Evolutionary conservation across 2,329 filamentous ascomycete genomes (phyloP), one percentile per base, ranked within the genome.

Genomic region (Cyanodermella asteris): DNA sequence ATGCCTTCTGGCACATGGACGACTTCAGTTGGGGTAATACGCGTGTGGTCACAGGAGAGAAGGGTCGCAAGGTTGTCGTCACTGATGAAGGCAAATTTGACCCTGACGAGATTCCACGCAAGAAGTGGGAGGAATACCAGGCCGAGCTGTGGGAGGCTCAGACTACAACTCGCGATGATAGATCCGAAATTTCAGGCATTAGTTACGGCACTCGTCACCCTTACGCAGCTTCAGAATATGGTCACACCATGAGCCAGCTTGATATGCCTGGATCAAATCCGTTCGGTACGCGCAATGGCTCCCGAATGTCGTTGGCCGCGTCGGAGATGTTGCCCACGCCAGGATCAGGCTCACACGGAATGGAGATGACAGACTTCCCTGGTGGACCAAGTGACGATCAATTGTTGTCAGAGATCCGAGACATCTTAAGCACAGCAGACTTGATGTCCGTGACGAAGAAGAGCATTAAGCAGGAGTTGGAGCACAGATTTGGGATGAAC

Each of bases 11-110:
- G 87, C 67, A 93, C 55, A 94, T 94, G 87, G 87, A 97, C 49
- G 87, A 97, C 53, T 97, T 97, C 65, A 77, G 75, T 40, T 97
- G 87, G 87, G 87, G 87, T 52, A 97, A 93, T 52, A 97, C 87
- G 20, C 84, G 87, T 68, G 68, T 97, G 29, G 81, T 97, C 35
- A 87, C 77, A 6, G 87, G 87, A 45, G 87, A 97, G 46, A 72
- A 73, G 48, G 87, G 87, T 35, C 73, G 80, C 46, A 84, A 93
- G 59, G 58, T 94, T 33, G 68, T 97, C 38, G 73, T 97, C 36
- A 78, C 81, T 2, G 87, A 97, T 46, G 87, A 97, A 54, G 87
- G 87, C 56, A 93, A 91, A 50, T 97, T 94, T 44, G 87, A 97
- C 44, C 84, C 87, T 9, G 60, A 64, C 23, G 77, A 72, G 18